phyloP scores from a whole-genome alignment of 116 monocot genomes.

The Dioscorea cayenensis region DNA sequence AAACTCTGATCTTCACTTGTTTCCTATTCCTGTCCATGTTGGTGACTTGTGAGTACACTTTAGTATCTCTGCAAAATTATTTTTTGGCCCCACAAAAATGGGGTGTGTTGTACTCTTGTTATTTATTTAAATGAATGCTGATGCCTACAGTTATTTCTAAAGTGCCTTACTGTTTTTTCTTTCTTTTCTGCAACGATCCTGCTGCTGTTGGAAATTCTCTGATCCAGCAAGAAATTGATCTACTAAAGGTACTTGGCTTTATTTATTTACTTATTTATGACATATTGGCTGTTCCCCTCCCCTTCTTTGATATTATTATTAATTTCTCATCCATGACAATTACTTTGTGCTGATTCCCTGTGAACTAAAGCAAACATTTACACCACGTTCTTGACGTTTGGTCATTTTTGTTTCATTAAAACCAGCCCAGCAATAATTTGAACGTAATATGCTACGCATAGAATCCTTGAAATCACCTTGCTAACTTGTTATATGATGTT shows the following conservation, averaged over 20 bases:
- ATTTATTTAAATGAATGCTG: background rate
- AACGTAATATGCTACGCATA: no score
- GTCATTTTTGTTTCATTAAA: no score
- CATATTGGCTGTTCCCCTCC: background rate
- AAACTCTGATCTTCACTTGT: background rate
- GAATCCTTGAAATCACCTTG: no score
- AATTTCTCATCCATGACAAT: background rate
- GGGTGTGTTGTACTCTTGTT: background rate
- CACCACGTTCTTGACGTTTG: no score
- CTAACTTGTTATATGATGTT: no score
- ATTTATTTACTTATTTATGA: background rate
- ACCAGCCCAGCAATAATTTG: no score
- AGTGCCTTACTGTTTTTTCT: constrained; percentile 1
- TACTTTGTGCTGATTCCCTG: no score
- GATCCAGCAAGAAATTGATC: constrained; percentile 93
- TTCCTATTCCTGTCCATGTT: background rate
- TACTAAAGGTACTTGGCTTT: constrained; percentile 57
- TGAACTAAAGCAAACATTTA: no score
- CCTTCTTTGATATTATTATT: background rate
- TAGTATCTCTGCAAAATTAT: no score
- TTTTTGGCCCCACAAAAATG: background rate
- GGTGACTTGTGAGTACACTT: background rate
- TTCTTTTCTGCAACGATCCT: constrained; percentile 14
- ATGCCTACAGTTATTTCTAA: background rate
- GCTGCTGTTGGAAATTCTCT: constrained; percentile 3